These are phyloP conservation scores for Pythium sp. DNA, from an alignment of 352 stramenopile species.

Conservation along the genomic window DNA sequence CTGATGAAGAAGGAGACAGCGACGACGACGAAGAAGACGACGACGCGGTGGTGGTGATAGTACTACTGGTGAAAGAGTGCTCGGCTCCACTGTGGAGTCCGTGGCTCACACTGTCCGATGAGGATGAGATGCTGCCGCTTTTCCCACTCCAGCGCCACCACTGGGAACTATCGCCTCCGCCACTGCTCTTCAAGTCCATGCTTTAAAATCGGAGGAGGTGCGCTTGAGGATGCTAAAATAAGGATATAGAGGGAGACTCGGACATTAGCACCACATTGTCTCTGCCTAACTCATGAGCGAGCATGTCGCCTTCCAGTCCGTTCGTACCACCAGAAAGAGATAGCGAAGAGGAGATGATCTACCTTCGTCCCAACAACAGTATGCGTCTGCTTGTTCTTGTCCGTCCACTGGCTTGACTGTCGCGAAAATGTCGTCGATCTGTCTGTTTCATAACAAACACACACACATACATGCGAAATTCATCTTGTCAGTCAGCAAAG, in stretches of 20 bases:
- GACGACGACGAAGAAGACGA: conserved; percentile 14
- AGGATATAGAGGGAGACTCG: background rate
- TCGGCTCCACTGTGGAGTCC: conserved; percentile 11
- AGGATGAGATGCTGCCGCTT: conserved; percentile 63
- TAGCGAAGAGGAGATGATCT: background rate
- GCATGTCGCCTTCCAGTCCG: background rate
- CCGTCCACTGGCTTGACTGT: background rate
- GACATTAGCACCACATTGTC: background rate
- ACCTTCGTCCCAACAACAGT: background rate
- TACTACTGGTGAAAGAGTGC: conserved; percentile 29
- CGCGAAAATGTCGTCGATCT: background rate
- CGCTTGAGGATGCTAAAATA: background rate
- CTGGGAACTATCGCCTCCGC: conserved; percentile 22
- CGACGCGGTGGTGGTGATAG: background rate
- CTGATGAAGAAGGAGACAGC: conserved; percentile 9
- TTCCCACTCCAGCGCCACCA: conserved; percentile 84
- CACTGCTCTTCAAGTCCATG: conserved; percentile 10
- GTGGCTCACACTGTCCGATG: conserved; percentile 28
- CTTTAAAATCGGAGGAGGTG: background rate
- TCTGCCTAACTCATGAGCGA: background rate
- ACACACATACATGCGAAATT: background rate
- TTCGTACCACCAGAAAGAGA: background rate
- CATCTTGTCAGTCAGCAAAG: background rate
- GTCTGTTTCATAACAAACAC: background rate
- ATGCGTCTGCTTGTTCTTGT: background rate